Evolutionary conservation across 257 asterid species (phyloP).

Genomic region (Gentiana dahurica): DNA sequence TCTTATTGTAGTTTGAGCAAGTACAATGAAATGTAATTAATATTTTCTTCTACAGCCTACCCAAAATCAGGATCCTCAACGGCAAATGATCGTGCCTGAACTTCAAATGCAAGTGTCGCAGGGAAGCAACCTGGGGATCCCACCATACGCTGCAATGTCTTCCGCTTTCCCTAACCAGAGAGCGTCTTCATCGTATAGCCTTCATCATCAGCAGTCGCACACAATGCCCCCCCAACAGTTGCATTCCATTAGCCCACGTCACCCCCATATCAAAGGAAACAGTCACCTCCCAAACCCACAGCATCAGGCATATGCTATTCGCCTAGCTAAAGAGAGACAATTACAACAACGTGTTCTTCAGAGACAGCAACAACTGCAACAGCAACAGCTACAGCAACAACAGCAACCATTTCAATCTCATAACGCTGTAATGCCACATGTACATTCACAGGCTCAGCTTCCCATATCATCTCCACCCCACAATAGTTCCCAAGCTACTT

Average conservation of each 20-base stretch:
- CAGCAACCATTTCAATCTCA: constrained; percentile 41
- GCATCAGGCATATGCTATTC: constrained; percentile 35
- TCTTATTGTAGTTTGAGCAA: too few species aligned
- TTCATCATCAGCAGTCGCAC: constrained; percentile 35
- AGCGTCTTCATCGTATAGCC: constrained; percentile 25
- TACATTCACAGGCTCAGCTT: constrained; percentile 49
- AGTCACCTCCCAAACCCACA: constrained; percentile 54
- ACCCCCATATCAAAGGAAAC: constrained; percentile 49
- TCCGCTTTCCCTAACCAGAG: constrained; percentile 34
- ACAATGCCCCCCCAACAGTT: constrained; percentile 27
- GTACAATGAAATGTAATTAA: too few species aligned
- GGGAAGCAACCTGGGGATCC: constrained; percentile 29
- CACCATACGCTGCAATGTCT: constrained; percentile 23
- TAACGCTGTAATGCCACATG: constrained; percentile 50
- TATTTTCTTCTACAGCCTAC: constrained; percentile 36
- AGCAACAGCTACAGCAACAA: constrained; percentile 46
- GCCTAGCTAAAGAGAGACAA: constrained; percentile 79
- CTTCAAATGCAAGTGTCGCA: constrained; percentile 50
- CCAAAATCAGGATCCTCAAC: constrained; percentile 52
- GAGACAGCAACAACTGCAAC: constrained; percentile 41
- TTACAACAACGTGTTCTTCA: constrained; percentile 48
- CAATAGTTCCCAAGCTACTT: constrained; percentile 39
- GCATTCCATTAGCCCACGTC: constrained; percentile 26
- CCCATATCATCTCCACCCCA: constrained; percentile 38
- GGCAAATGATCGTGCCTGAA: constrained; percentile 58